phyloP scores from a whole-genome alignment of 2,329 filamentous ascomycete genomes.

The Penicillium rolfsii region DNA sequence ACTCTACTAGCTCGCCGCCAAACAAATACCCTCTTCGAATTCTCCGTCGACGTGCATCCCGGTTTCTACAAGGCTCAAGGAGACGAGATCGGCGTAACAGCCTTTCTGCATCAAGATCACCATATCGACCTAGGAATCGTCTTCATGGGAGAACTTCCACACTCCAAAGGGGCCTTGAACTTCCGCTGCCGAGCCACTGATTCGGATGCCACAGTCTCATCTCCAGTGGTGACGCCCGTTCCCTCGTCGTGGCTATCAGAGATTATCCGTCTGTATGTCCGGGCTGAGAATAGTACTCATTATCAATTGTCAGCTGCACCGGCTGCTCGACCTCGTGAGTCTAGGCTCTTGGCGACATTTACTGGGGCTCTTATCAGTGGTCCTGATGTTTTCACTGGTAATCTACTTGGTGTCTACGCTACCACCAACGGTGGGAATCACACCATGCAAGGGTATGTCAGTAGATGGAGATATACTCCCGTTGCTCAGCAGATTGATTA shows the following conservation, averaged over 20 bases:
- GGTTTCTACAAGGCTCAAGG: constrained; percentile 1
- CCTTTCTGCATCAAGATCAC: constrained; percentile 26
- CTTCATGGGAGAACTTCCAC: background rate
- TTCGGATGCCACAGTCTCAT: background rate
- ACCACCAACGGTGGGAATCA: constrained; percentile 10
- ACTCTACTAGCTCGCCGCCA: constrained; percentile 16
- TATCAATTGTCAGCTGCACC: background rate
- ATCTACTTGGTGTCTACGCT: constrained; percentile 7
- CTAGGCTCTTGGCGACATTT: background rate
- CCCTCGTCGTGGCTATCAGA: background rate
- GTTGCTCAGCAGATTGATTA: constrained; percentile 7
- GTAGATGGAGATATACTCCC: constrained; percentile 11
- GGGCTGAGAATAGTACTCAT: constrained; percentile 3
- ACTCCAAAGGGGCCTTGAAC: background rate
- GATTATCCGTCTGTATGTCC: background rate
- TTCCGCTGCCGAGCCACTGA: constrained; percentile 6
- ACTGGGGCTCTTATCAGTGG: background rate
- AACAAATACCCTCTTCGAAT: constrained; percentile 25
- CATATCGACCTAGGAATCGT: constrained; percentile 26
- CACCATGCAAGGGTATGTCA: constrained; percentile 7
- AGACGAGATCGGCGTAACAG: constrained; percentile 23
- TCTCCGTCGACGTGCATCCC: constrained; percentile 15
- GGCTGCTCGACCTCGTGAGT: background rate
- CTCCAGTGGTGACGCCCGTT: background rate
- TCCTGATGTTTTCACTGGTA: background rate